Percentiles rank a stretch among this genome's conserved stretches.
Evolutionary conservation across 2,329 filamentous ascomycete species (phyloP).

Genomic region (Alternaria sp.): DNA sequence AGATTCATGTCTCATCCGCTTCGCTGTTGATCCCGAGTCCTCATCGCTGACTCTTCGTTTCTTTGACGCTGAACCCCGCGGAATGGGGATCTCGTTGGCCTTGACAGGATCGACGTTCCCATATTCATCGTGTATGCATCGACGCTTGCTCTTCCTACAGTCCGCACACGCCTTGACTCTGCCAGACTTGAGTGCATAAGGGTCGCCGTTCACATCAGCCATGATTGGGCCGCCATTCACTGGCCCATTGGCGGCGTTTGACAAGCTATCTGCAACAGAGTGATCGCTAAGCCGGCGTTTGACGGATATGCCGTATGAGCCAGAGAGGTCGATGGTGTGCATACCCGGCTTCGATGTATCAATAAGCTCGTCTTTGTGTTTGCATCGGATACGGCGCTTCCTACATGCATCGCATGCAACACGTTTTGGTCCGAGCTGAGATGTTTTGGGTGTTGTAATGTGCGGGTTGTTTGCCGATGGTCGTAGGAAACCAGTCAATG

Average conservation of each 20-base stretch:
- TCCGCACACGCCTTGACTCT: constrained; percentile 70
- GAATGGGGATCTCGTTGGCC: constrained; percentile 65
- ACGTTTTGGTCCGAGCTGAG: constrained; percentile 65
- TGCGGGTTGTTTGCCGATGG: constrained; percentile 46
- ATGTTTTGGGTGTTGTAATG: constrained; percentile 60
- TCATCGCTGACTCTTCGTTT: constrained; percentile 57
- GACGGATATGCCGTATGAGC: constrained; percentile 41
- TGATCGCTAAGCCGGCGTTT: constrained; percentile 44
- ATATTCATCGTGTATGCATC: constrained; percentile 70
- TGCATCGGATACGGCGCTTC: constrained; percentile 67
- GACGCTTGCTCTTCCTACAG: constrained; percentile 72
- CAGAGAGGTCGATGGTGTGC: constrained; percentile 41
- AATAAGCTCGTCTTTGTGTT: constrained; percentile 64
- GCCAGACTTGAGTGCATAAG: constrained; percentile 60
- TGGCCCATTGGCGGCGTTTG: constrained; percentile 22
- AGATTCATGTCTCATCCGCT: constrained; percentile 39
- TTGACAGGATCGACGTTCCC: constrained; percentile 70
- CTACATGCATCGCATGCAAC: constrained; percentile 69
- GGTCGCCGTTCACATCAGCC: constrained; percentile 44
- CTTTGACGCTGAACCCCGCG: constrained; percentile 61
- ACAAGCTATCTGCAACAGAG: constrained; percentile 27
- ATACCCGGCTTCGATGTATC: constrained; percentile 40
- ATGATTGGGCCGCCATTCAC: constrained; percentile 41
- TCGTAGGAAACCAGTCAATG: constrained; percentile 45
- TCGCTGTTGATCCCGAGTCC: constrained; percentile 24